A percentile compares a stretch with the other conserved stretches of the same genome.
phyloP scores from a whole-genome alignment of 768 basidiomycete species.

The Suillus lakei region DNA sequence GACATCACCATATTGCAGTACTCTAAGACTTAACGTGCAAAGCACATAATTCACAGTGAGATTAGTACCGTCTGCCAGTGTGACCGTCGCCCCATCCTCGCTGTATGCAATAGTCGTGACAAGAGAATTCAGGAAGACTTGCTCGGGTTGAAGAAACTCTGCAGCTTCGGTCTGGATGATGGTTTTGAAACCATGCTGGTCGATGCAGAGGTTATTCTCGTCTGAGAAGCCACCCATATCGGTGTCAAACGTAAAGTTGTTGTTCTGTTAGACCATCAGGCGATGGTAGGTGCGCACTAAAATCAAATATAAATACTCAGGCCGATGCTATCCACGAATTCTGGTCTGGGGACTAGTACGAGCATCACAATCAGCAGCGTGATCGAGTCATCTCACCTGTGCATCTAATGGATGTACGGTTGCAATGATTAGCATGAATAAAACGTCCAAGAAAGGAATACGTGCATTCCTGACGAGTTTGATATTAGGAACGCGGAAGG shows the following conservation, averaged over 20 bases:
- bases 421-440: slow-evolving; percentile 8
- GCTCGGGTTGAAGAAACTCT: slow-evolving; percentile 52
- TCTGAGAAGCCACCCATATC: slow-evolving; percentile 63
- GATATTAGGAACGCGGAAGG: slow-evolving; percentile 8
- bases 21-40: slow-evolving; percentile 73
- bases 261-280: slow-evolving; percentile 45
- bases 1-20: slow-evolving; percentile 68
- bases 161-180: slow-evolving; percentile 61
- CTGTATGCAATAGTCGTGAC: slow-evolving; percentile 54
- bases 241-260: slow-evolving; percentile 61
- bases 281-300: not conserved
- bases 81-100: slow-evolving; percentile 49
- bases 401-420: slow-evolving; percentile 20
- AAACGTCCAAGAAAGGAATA: not conserved
- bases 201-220: slow-evolving; percentile 56
- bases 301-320: slow-evolving; percentile 47
- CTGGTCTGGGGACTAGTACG: slow-evolving; percentile 62
- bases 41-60: slow-evolving; percentile 62
- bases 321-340: slow-evolving; percentile 67
- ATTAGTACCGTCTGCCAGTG: slow-evolving; percentile 45
- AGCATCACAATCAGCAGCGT: not conserved
- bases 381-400: slow-evolving; percentile 23
- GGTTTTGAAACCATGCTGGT: slow-evolving; percentile 65
- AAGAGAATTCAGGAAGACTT: slow-evolving; percentile 54
- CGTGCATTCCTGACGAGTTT: slow-evolving; percentile 33